Base-by-base conservation (phyloP, 768 basidiomycete species). In the Termitomyces sp. region DNA sequence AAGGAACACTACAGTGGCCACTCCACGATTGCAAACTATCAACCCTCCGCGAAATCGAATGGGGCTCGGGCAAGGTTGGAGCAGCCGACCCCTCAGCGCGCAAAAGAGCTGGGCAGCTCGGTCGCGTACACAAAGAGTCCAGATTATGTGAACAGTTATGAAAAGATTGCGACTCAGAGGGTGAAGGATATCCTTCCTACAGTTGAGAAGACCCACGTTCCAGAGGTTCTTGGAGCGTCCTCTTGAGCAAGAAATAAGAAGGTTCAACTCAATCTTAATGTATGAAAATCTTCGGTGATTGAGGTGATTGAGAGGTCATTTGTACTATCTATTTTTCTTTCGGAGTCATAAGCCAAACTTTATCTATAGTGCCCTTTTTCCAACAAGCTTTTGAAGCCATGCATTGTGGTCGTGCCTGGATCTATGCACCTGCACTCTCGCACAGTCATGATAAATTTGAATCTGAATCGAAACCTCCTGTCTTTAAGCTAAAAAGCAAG, bases 61-160 rank as follows among this genome's bases (percentile, higher is more conserved):
- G 45, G 27, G 3, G 12, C 42, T 17, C 35, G 55, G 9, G 68
- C 59, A 23, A 63, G 65, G 7, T 54, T 58, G 31, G 66, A 68
- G 62, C 65, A 63, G 21, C 73, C 74, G 1, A 56, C 69, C 12
- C 73, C 73, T 0, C 74, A 74, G 56, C 67, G 71, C 34, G 54
- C 57, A 27, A 64, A 61, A 38, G 53, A 37, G n/a, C 62, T 66
- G 27, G 67, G 64, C 5, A 63, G 65, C 38, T 65, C 63, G 1
- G 59, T 59, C 29, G 66, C 65, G 4, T 72, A 73, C 41, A 71
- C 73, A 5, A 71, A 75, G 50, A 71, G 71, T 19, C 69, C 71
- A 4, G 68, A 70, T 48, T 73, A 71, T 60, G 70, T 55, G 43
- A 64, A 68, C 29, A 71, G 69, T 34, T 73, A 73, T 46, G 68